Evolutionary conservation across 108 stramenopile species (phyloP), one percentile per base, ranked within the genome.

Genomic region (Cyclostephanos tholiformis): DNA sequence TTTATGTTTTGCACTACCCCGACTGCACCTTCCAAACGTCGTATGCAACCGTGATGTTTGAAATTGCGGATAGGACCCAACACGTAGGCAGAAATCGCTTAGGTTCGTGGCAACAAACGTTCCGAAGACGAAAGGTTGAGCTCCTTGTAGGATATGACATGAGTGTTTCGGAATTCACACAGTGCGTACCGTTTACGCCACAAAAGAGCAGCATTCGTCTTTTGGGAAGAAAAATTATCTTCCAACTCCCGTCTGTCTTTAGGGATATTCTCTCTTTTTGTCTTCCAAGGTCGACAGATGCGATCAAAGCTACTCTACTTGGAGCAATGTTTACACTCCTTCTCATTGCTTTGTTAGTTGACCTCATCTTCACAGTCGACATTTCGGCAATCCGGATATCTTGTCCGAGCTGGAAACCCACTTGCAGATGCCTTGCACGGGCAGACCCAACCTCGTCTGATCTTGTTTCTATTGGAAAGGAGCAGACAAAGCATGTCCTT

Each of bases 391-490:
- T 39, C 41, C 55, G 43, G 36, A 30, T 65, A 20, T 58, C 56
- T 62, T 72, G 62, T 20, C 51, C 69, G 2, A 74, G 53, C 46
- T 80, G 79, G 79, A 80, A 76, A 38, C 79, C 87, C 19, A 84
- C 91, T 17, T 89, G 87, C 77, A 74, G 93, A 62, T 91, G 89
- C 57, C 87, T 94, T 51, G 81, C 93, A 52, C 73, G 91, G 52
- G 84, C 85, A 38, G 89, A 91, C 52, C 91, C 93, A 7, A 78
- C 82, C 10, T 84, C 91, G 7, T 53, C 80, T 9, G 93, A 94
- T 44, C 82, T 94, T 27, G 74, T 89, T 67, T 69, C 85, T 23
- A 56, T 94, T 25, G 85, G 89, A 16, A 82, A 87, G 56, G 93
- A 91, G 63, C 93, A 94, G 67, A 84, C 82, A 13, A 84, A 87